Evolutionary conservation across 176 grass and related monocot species (phyloP).

Genomic region (Cenchrus fungigraminus): DNA sequence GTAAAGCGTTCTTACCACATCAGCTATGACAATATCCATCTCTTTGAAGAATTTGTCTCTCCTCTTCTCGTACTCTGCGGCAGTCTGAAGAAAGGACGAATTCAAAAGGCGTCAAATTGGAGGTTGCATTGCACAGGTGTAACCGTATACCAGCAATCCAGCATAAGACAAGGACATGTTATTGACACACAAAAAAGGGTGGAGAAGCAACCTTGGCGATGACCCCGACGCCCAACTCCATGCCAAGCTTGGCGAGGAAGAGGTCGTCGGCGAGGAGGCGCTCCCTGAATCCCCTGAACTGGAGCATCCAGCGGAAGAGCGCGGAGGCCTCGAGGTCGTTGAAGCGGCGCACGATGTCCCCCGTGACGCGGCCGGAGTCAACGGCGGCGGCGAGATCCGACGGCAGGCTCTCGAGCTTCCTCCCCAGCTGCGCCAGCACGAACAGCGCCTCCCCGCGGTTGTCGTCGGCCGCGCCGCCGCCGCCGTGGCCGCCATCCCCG

Average conservation of each 20-base stretch:
- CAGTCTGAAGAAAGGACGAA: conserved; percentile 44
- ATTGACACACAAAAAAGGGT: not conserved
- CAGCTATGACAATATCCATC: conserved; percentile 83
- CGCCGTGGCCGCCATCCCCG: not conserved
- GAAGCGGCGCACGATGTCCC: conserved; percentile 68
- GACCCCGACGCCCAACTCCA: conserved; percentile 81
- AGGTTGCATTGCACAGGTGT: not conserved
- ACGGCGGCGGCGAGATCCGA: conserved; percentile 73
- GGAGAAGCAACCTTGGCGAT: conserved; percentile 57
- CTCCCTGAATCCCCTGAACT: conserved; percentile 78
- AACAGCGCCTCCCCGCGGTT: conserved; percentile 56
- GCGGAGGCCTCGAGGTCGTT: conserved; percentile 62
- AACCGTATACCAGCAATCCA: no score
- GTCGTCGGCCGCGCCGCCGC: not conserved
- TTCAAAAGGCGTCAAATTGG: not conserved
- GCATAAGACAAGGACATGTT: not conserved
- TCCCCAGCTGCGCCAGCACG: conserved; percentile 58
- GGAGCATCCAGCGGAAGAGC: conserved; percentile 70
- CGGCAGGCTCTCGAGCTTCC: conserved; percentile 71
- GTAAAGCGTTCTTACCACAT: conserved; percentile 67
- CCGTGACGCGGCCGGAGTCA: conserved; percentile 67
- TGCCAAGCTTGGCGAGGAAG: conserved; percentile 86
- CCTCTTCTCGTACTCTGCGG: conserved; percentile 77
- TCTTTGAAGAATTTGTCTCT: conserved; percentile 82
- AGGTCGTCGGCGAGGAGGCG: conserved; percentile 87